Conservation (phyloP, 805 yeast genomes). For the Metschnikowia henanensis region DNA sequence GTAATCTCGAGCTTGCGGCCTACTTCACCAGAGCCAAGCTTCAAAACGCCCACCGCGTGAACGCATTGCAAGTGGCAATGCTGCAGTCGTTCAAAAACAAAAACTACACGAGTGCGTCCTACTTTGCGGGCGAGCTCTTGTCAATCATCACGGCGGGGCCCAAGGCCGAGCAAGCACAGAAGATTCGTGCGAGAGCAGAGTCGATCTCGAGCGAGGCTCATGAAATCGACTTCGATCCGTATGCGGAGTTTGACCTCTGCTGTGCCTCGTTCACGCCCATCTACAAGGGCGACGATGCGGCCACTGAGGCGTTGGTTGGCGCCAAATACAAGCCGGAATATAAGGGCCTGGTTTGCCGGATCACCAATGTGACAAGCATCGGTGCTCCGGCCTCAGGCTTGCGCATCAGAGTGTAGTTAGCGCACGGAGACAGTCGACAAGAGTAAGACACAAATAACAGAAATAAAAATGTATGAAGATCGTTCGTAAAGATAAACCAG, state of each 20-base stretch:
- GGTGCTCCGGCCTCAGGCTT: slow-evolving; percentile 95
- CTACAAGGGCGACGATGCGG: slow-evolving; percentile 69
- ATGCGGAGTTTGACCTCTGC: slow-evolving; percentile 88
- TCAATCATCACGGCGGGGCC: slow-evolving; percentile 69
- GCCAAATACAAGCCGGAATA: slow-evolving; percentile 78
- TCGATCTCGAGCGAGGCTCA: slow-evolving; percentile 80
- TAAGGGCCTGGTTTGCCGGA: slow-evolving; percentile 75
- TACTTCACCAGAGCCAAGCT: slow-evolving; percentile 87
- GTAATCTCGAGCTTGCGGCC: slow-evolving; percentile 93
- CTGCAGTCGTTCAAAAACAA: slow-evolving; percentile 85
- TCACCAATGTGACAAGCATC: slow-evolving; percentile 73
- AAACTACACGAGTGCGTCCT: slow-evolving; percentile 84
- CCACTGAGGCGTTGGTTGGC: slow-evolving; percentile 82
- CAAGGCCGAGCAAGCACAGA: slow-evolving; percentile 85
- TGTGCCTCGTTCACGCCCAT: slow-evolving; percentile 87
- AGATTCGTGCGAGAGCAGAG: slow-evolving; percentile 79
- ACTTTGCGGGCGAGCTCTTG: slow-evolving; percentile 84
- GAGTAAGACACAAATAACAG: too few species aligned
- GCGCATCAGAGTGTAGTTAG: slow-evolving; percentile 43
- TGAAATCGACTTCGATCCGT: slow-evolving; percentile 90
- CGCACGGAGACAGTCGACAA: background rate
- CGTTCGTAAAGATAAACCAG: too few species aligned
- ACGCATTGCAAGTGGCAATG: slow-evolving; percentile 95
- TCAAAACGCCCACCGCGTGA: slow-evolving; percentile 78
- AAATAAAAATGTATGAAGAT: too few species aligned